These are phyloP conservation scores for Ophiosphaerella narmari DNA, from an alignment of 2,329 filamentous ascomycete species.

Conservation along the genomic window DNA sequence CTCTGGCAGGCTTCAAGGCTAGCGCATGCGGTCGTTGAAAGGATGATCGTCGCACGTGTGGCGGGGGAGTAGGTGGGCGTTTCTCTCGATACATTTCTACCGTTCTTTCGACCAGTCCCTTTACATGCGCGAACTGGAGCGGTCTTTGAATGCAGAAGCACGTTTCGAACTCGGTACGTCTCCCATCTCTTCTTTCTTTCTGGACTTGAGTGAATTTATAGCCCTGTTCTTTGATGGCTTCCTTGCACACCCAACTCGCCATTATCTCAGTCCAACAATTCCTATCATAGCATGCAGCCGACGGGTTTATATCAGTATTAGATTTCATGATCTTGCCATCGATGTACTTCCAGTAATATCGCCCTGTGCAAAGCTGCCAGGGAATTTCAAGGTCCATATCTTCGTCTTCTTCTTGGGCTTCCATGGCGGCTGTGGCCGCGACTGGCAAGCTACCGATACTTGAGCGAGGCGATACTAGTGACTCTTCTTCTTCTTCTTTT, in stretches of 20 bases:
- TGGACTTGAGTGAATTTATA: constrained; percentile 37
- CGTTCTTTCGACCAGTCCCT: constrained; percentile 45
- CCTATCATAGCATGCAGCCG: constrained; percentile 34
- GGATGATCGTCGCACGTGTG: constrained; percentile 23
- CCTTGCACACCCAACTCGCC: constrained; percentile 45
- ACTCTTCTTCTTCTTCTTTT: constrained; percentile 9
- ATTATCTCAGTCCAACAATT: constrained; percentile 43
- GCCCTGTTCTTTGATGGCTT: constrained; percentile 42
- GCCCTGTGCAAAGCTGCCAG: constrained; percentile 40
- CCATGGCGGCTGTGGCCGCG: constrained; percentile 36
- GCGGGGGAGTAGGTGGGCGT: constrained; percentile 16
- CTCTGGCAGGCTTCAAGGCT: constrained; percentile 6
- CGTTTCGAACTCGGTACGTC: constrained; percentile 41
- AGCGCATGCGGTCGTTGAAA: constrained; percentile 24
- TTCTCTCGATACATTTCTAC: constrained; percentile 42
- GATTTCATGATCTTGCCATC: constrained; percentile 37
- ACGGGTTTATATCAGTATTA: constrained; percentile 35
- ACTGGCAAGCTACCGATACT: constrained; percentile 34
- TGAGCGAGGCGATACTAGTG: constrained; percentile 29
- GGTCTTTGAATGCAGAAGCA: constrained; percentile 42
- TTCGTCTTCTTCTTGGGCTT: constrained; percentile 38
- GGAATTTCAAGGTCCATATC: constrained; percentile 42
- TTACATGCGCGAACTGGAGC: constrained; percentile 42
- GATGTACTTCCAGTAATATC: constrained; percentile 42
- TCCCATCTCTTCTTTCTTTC: constrained; percentile 36